Base-by-base conservation (phyloP, 2,329 filamentous ascomycete genomes). In the Pseudopyricularia cyperi region DNA sequence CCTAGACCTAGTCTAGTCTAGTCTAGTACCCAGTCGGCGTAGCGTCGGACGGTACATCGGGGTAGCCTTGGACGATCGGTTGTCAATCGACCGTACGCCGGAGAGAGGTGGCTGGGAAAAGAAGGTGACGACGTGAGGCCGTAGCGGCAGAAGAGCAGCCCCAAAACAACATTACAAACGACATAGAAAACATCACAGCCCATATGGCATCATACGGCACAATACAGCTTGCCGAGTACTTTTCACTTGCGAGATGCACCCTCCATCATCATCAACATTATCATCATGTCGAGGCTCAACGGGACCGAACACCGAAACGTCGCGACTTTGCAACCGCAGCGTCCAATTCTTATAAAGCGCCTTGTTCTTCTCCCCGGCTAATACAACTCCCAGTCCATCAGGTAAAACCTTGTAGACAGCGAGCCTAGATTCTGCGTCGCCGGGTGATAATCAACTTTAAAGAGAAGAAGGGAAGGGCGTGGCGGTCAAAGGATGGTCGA, bases 291-390 rank as follows among this genome's bases (percentile, higher is more conserved):
- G 76, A 73, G 67, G 72, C 76, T 78, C 75, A 79, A 81, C 77
- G 77, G 77, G 76, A 80, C 73, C 74, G 76, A 71, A 71, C 70
- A 75, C 61, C 68, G 65, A 77, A 69, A 66, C 22, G 39, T 24
- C 44, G n/a, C 67, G 56, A 46, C 39, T 53, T 26, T 59, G 62
- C 65, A 49, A 17, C 52, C 69, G 72, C 73, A 76, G 69, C 76
- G 73, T 68, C 72, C 76, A 79, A 80, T 81, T 80, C 77, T 80
- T 80, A 68, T 66, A 79, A 79, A 76, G 75, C 70, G 73, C 77
- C 72, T 53, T 73, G 12, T 72, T 64, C 55, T 65, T 81, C 73
- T 80, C 65, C 77, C 77, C 76, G 70, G 72, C 62, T 70, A 69
- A 72, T 75, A 73, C 77, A 80, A 79, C 77, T 70, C 71, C 54